Percentiles rank a stretch among this genome's conserved stretches.
These are phyloP conservation scores for Mycena sp. DNA, from an alignment of 1,284 basidiomycete species.

Conservation along the genomic window DNA sequence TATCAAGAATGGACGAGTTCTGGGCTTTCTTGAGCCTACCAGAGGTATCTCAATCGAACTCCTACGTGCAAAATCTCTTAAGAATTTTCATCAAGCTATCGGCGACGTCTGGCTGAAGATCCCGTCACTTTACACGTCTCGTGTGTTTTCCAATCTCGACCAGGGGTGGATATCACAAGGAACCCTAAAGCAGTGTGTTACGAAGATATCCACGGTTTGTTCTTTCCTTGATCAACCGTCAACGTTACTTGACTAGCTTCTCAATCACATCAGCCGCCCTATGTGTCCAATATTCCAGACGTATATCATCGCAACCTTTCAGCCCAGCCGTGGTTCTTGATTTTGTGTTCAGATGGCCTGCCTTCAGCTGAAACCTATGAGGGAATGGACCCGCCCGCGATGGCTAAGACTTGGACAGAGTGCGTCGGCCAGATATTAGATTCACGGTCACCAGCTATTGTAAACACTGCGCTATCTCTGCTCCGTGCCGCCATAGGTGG, in stretches of 20 bases:
- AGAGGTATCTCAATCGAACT: conserved; percentile 54
- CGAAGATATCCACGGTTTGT: conserved; percentile 60
- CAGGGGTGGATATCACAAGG: conserved; percentile 58
- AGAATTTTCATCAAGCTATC: conserved; percentile 53
- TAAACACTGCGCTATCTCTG: conserved; percentile 61
- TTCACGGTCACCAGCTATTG: conserved; percentile 7
- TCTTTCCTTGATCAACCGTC: conserved; percentile 46
- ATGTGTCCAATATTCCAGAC: conserved; percentile 29
- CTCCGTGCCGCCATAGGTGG: conserved; percentile 64
- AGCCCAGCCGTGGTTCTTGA: conserved; percentile 23
- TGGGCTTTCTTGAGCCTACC: conserved; percentile 73
- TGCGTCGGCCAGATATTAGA: conserved; percentile 21
- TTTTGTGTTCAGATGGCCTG: conserved; percentile 30
- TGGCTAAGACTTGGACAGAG: conserved; percentile 24
- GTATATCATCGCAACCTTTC: conserved; percentile 24
- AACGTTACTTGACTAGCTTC: not conserved
- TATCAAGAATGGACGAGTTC: conserved; percentile 60
- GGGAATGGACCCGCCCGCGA: conserved; percentile 15
- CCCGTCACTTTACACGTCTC: conserved; percentile 62
- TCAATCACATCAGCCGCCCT: conserved; percentile 21
- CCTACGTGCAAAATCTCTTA: conserved; percentile 16
- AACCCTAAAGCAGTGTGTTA: conserved; percentile 54
- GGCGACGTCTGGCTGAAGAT: conserved; percentile 74
- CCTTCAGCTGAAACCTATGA: conserved; percentile 22
- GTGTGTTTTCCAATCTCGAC: conserved; percentile 57